Base-by-base conservation (phyloP, 116 monocot genomes). In the Cymodocea nodosa region DNA sequence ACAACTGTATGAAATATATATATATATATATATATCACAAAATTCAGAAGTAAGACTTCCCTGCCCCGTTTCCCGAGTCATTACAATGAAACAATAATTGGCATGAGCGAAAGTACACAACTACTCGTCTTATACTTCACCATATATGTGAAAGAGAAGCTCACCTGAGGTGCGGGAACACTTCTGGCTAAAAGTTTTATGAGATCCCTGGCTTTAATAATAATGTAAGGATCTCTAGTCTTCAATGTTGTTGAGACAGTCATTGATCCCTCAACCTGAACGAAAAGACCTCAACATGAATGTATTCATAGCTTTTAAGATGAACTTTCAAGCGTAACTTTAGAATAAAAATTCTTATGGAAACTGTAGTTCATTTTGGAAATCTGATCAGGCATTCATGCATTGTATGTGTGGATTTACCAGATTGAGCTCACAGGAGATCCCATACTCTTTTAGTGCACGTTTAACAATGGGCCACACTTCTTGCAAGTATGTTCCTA, bases 401-500 rank as follows among this genome's bases (percentile, higher is more conserved):
- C 44, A 44, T 11, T 44, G 11, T 44, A 44, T 44, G 11, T 44
- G 44, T 4, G 20, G 67, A 52, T 73, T 69, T 80, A 95, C 90
- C 85, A 97, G 74, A 79, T 97, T 88, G 59, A 97, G 97, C 68
- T 91, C 88, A 59, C 87, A 85, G 9, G 87, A 61, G 36, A 97
- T 64, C 7, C 79, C 92, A 75, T 77, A 62, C 55, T 83, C 97
- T 78, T 84, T 85, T 53, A 97, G 65, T 59, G 92, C 87, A 40
- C 63, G 64, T 74, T 80, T 88, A n/a, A 97, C 84, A 59, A 76
- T 69, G 8, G 97, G 97, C 91, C 91, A 87, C 56, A 70, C 80
- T 70, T 97, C 82, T 76, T 97, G 97, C 75, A 97, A 81, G 56
- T 97, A 97, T 59, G 85, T 95, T 60, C 87, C 95, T 95, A 81